phyloP scores from a whole-genome alignment of 1,139 yeast species.

The Arxiozyma slooffiae region DNA sequence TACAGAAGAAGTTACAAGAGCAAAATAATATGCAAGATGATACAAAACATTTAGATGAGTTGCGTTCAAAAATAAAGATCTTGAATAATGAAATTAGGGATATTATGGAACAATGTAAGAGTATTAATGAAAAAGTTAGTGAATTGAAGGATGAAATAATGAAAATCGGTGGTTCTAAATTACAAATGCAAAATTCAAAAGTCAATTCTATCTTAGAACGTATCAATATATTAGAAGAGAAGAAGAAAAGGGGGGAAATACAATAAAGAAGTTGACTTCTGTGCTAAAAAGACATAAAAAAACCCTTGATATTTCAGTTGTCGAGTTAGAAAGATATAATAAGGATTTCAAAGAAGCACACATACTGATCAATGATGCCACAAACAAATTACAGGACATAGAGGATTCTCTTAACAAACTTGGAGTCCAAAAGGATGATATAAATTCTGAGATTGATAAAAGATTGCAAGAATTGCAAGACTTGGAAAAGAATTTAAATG shows the following conservation, averaged over 20 bases:
- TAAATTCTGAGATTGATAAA: constrained; percentile 20
- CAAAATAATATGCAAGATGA: constrained; percentile 16
- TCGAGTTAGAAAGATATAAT: constrained; percentile 27
- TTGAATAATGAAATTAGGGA: constrained; percentile 25
- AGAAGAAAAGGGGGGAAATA: constrained; percentile 51
- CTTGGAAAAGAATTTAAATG: constrained; percentile 45
- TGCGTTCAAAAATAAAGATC: constrained; percentile 28
- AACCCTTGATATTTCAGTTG: constrained; percentile 28
- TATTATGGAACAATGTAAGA: constrained; percentile 47
- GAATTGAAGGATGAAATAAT: constrained; percentile 65
- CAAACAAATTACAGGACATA: constrained; percentile 31
- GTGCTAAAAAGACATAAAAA: constrained; percentile 39
- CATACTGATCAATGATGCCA: constrained; percentile 32
- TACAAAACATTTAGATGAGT: constrained; percentile 34
- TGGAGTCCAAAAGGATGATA: constrained; percentile 22
- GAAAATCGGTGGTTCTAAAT: constrained; percentile 85
- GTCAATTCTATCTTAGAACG: constrained; percentile 69
- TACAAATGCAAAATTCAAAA: constrained; percentile 69
- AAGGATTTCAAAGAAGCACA: constrained; percentile 51
- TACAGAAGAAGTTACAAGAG: constrained; percentile 25
- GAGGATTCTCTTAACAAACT: constrained; percentile 32
- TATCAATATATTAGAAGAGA: constrained; percentile 51
- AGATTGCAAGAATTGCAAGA: constrained; percentile 42
- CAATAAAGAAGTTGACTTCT: constrained; percentile 55
- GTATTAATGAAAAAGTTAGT: constrained; percentile 49